phyloP scores from a whole-genome alignment of 495 filamentous ascomycete species.

The Aspergillus carlsbadensis region DNA sequence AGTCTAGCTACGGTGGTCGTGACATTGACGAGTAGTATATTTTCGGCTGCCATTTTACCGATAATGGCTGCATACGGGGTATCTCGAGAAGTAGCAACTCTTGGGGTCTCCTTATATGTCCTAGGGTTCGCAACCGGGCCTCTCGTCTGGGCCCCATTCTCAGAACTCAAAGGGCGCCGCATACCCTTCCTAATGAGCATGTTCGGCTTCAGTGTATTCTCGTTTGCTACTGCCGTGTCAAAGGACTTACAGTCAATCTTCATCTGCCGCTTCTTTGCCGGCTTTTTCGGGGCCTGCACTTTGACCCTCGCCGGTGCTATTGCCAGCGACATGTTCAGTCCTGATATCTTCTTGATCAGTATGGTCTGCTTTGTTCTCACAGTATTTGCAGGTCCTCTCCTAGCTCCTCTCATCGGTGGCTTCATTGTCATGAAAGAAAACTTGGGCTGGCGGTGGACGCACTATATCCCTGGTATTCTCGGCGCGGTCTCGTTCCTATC shows the following conservation, averaged over 20 bases:
- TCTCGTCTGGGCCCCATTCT: conserved; percentile 64
- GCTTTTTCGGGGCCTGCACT: conserved; percentile 66
- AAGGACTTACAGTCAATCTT: conserved; percentile 69
- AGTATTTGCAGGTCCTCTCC: conserved; percentile 79
- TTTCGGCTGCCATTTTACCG: conserved; percentile 16
- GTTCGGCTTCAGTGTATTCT: conserved; percentile 53
- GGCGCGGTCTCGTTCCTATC: conserved; percentile 69
- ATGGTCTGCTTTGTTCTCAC: conserved; percentile 77
- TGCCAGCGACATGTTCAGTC: conserved; percentile 88
- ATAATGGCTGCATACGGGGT: conserved; percentile 46
- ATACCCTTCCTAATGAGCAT: conserved; percentile 55
- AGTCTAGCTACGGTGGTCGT: conserved; percentile 22
- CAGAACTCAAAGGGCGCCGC: conserved; percentile 60
- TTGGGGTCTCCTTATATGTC: conserved; percentile 60
- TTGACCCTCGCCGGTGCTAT: conserved; percentile 85
- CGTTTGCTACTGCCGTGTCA: conserved; percentile 56
- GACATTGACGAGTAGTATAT: conserved; percentile 23
- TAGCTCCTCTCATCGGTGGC: conserved; percentile 85
- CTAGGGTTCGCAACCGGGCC: conserved; percentile 60
- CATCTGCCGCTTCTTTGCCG: conserved; percentile 66
- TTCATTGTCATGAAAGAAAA: conserved; percentile 50
- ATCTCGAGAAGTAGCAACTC: conserved; percentile 47
- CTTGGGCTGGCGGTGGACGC: conserved; percentile 87
- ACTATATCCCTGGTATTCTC: conserved; percentile 75
- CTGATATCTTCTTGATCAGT: conserved; percentile 66